These are phyloP conservation scores for Geotrichum aggregatum DNA, from an alignment of 1,139 yeast species.

Conservation along the genomic window DNA sequence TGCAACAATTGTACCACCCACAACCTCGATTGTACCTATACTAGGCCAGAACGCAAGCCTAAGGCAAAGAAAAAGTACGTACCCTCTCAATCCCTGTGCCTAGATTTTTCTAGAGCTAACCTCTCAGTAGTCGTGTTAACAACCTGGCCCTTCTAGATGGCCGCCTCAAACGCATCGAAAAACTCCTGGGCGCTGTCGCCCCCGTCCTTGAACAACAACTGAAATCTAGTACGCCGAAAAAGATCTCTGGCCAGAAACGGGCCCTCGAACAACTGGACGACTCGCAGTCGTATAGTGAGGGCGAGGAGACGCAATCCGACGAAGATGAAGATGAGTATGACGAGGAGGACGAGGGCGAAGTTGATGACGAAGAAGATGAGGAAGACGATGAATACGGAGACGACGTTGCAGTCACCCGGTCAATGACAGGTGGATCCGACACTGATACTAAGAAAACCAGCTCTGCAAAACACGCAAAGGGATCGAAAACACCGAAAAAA, in stretches of 20 bases:
- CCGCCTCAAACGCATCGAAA: constrained; percentile 35
- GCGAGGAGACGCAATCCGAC: constrained; percentile 2
- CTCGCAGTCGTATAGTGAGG: background rate
- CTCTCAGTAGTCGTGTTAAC: constrained; percentile 10
- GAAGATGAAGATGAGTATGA: constrained; percentile 4
- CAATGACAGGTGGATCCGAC: background rate
- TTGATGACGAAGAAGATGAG: constrained; percentile 7
- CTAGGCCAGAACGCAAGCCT: constrained; percentile 34
- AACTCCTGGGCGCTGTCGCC: constrained; percentile 30
- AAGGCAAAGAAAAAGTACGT: constrained; percentile 32
- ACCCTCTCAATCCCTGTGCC: background rate
- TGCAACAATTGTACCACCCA: constrained; percentile 58
- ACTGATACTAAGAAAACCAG: background rate
- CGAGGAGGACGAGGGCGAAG: constrained; percentile 14
- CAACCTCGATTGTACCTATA: constrained; percentile 36
- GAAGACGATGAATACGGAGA: constrained; percentile 7
- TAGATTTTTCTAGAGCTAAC: background rate
- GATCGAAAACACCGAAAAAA: background rate
- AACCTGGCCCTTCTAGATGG: constrained; percentile 16
- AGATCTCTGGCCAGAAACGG: background rate
- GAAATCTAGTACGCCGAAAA: background rate
- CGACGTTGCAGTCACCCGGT: background rate
- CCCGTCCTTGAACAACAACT: constrained; percentile 15
- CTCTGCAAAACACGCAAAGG: background rate
- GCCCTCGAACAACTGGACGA: background rate